Evolutionary conservation across 1,139 yeast genomes (phyloP).

Genomic region (Taiozyma onychis): DNA sequence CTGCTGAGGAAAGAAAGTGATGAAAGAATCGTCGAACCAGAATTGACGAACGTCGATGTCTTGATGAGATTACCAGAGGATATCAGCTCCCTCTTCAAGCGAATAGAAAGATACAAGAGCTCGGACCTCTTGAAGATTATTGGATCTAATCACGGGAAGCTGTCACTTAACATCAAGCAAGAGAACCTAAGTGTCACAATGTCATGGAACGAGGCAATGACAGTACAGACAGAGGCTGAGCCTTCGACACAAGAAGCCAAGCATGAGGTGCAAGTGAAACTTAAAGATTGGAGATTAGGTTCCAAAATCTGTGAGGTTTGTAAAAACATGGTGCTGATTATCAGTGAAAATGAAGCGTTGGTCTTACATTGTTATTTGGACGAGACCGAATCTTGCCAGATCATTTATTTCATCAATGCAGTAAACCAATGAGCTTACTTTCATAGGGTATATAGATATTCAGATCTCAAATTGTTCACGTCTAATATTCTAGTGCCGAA

Average conservation of each 20-base stretch:
- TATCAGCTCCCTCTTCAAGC: conserved; percentile 41
- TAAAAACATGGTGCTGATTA: conserved; percentile 44
- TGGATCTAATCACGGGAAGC: conserved; percentile 28
- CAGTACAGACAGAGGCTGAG: conserved; percentile 20
- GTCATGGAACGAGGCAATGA: conserved; percentile 47
- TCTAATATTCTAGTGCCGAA: no score
- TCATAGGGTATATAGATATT: neutral
- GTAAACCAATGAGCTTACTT: conserved; percentile 16
- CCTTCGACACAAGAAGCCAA: conserved; percentile 22
- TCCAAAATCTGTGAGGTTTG: conserved; percentile 49
- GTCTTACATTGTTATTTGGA: conserved; percentile 54
- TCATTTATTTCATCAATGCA: conserved; percentile 46
- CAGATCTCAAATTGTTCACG: no score
- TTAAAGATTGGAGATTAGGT: conserved; percentile 55
- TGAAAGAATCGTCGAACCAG: conserved; percentile 43
- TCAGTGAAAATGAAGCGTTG: conserved; percentile 43
- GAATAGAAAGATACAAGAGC: conserved; percentile 52
- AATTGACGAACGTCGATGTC: conserved; percentile 40
- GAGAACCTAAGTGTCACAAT: conserved; percentile 49
- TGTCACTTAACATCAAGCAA: conserved; percentile 48
- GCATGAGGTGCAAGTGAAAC: conserved; percentile 38
- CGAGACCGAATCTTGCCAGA: conserved; percentile 49
- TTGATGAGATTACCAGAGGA: conserved; percentile 45
- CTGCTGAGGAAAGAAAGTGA: conserved; percentile 43
- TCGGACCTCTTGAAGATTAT: conserved; percentile 28